Percentiles rank a stretch among this genome's conserved stretches.
phyloP scores from a whole-genome alignment of 1,139 yeast species.

The Geotrichum aggregatum region DNA sequence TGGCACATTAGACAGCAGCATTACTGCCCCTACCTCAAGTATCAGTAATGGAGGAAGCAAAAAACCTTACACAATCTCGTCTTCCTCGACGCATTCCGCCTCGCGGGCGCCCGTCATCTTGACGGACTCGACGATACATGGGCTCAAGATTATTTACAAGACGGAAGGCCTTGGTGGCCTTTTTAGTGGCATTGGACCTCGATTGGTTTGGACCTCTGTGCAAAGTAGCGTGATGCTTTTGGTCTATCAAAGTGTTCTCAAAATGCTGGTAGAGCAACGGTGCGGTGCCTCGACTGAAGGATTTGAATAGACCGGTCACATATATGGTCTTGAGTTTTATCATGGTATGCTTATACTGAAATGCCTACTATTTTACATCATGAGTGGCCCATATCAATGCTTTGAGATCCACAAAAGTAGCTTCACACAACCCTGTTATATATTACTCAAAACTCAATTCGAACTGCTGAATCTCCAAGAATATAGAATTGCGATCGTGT shows the following conservation, averaged over 20 bases:
- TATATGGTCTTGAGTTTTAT: too few relatives aligned
- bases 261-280: constrained; percentile 25
- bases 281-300: neutral
- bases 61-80: constrained; percentile 22
- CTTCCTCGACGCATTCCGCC: constrained; percentile 30
- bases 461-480: too few relatives aligned
- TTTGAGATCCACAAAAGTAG: too few relatives aligned
- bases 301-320: neutral
- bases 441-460: too few relatives aligned
- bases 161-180: constrained; percentile 76
- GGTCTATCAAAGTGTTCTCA: constrained; percentile 57
- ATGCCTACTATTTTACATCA: too few relatives aligned
- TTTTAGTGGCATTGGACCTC: constrained; percentile 92
- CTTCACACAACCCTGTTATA: too few relatives aligned
- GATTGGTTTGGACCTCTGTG: constrained; percentile 93
- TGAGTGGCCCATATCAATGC: too few relatives aligned
- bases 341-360: too few relatives aligned
- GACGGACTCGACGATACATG: constrained; percentile 56
- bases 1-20: too few relatives aligned
- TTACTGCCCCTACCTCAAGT: constrained; percentile 9
- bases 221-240: constrained; percentile 94
- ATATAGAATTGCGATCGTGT: neutral
- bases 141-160: constrained; percentile 62
- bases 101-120: constrained; percentile 35
- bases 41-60: neutral